These are phyloP conservation scores for Penicillium thymicola DNA, from an alignment of 2,329 filamentous ascomycete genomes.

Conservation along the genomic window DNA sequence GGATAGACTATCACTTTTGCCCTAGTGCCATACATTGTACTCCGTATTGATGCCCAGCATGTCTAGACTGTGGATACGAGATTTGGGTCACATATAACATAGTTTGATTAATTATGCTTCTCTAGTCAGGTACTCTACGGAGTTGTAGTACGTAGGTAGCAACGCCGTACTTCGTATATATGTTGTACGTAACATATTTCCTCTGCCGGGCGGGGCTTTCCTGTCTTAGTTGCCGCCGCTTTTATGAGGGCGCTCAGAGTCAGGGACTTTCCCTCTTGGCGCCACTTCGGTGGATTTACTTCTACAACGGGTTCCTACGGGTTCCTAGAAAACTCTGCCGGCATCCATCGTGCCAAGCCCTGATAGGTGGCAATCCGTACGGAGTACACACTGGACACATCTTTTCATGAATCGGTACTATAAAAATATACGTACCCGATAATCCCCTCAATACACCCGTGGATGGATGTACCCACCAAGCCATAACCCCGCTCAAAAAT, in stretches of 20 bases:
- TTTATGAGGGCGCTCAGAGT: too few relatives aligned
- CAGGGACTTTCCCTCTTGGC: not conserved
- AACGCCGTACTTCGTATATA: too few relatives aligned
- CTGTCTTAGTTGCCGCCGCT: too few relatives aligned
- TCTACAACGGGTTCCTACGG: not conserved
- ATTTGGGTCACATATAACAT: not conserved
- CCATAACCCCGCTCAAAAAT: not conserved
- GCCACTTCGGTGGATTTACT: slow-evolving; percentile 1
- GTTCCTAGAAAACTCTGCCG: not conserved
- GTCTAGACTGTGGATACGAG: slow-evolving; percentile 2
- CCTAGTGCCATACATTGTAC: not conserved
- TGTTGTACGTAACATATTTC: too few relatives aligned
- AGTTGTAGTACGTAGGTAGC: not conserved
- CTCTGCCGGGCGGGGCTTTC: too few relatives aligned
- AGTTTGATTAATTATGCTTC: not conserved
- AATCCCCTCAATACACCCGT: not conserved
- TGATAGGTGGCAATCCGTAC: not conserved
- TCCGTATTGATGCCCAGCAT: not conserved
- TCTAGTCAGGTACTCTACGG: not conserved
- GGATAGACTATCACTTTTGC: not conserved
- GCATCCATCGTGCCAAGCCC: slow-evolving; percentile 1
- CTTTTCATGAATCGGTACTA: not conserved
- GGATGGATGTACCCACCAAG: not conserved
- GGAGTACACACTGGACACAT: not conserved
- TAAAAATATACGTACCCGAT: not conserved